Evolutionary conservation across 129 eudicot genomes (phyloP).

Genomic region (Pittosporum tobira): DNA sequence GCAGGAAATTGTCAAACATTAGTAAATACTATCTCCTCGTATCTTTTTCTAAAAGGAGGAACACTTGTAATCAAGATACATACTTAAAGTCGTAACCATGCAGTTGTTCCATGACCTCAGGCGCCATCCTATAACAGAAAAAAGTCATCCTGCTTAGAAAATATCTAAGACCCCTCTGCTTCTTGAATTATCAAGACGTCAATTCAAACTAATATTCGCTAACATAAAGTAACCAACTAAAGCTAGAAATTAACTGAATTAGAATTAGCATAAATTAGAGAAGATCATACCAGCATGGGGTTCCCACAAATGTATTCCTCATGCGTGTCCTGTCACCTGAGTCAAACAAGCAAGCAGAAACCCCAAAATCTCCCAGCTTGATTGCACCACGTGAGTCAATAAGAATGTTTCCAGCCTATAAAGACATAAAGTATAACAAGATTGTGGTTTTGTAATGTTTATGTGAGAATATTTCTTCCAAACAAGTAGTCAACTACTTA

Average conservation of each 20-base stretch:
- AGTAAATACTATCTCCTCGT: too few relatives aligned
- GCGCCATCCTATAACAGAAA: slow-evolving; percentile 90
- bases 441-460: background rate
- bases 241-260: background rate
- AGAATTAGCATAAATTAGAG: background rate
- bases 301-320: slow-evolving; percentile 90
- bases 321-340: slow-evolving; percentile 73
- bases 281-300: slow-evolving; percentile 79
- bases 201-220: background rate
- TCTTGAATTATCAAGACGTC: background rate
- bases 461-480: background rate
- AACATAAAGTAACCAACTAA: slow-evolving; percentile 4
- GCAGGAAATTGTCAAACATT: slow-evolving; percentile 19
- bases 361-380: slow-evolving; percentile 95
- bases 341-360: slow-evolving; percentile 93
- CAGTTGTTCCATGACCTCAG: slow-evolving; percentile 97
- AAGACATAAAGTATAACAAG: background rate
- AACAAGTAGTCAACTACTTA: slow-evolving; percentile 31
- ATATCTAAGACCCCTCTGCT: background rate
- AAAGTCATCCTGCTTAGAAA: slow-evolving; percentile 4
- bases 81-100: slow-evolving; percentile 92
- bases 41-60: too few relatives aligned
- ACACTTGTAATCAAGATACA: slow-evolving; percentile 14
- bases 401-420: slow-evolving; percentile 88
- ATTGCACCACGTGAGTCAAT: slow-evolving; percentile 63